Base-by-base conservation (phyloP, 768 basidiomycete species). In the Rhodotorula diobovata region DNA sequence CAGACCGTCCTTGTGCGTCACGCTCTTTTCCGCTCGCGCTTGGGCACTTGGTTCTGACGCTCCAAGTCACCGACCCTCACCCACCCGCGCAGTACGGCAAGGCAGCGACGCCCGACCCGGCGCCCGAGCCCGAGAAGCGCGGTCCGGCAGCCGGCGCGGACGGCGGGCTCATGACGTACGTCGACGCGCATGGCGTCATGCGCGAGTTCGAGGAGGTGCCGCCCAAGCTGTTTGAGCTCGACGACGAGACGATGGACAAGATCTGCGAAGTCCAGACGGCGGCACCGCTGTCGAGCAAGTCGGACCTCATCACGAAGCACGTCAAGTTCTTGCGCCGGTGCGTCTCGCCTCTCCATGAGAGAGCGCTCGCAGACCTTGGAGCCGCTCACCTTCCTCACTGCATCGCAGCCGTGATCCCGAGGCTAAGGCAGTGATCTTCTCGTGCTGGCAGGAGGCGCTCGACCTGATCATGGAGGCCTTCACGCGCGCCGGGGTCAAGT, bases 351-450 rank as follows among this genome's bases (percentile, higher is more conserved):
- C n/a, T n/a, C n/a, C n/a, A n/a, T n/a, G n/a, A n/a, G n/a, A n/a
- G n/a, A n/a, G n/a, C n/a, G n/a, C n/a, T n/a, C n/a, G n/a, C n/a
- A n/a, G n/a, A 43, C 53, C 2, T 32, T 10, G 25, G 25, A 35
- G 30, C 34, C 35, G 32, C 21, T 45, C 12, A 15, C 28, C 51
- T 12, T 14, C 15, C 9, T 57, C 14, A 20, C 16, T 37, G 20
- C 45, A 5, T 15, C 45, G 21, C 45, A 48, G 55, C 46, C 34
- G 57, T 14, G 61, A 70, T 41, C 63, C 72, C 20, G 66, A 70
- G n/a, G 70, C 70, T 55, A 78, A 78, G 62, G 55, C 76, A 45
- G 69, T 78, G 57, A 61, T 78, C 63, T 78, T 77, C 60, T 74
- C 72, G 18, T 64, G 39, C 0, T 70, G 65, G 66, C 50, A 56